Evolutionary conservation across 192 early-diverging fungal genomes (phyloP), one percentile per base, ranked within the genome.

Genomic region (Allomyces arbusculus): DNA sequence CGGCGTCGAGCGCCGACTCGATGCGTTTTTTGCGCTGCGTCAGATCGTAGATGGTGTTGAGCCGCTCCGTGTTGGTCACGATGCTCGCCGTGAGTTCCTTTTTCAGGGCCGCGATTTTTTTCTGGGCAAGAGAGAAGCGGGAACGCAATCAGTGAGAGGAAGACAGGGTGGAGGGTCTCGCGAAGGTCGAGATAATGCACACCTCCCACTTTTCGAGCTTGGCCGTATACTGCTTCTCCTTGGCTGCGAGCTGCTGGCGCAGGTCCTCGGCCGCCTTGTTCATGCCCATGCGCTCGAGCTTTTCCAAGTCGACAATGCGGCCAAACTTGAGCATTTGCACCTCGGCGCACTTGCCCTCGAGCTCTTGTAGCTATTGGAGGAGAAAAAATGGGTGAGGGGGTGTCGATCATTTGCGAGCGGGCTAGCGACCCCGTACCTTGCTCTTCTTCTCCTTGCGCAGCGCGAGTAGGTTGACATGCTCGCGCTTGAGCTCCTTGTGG

Each of bases 281-380:
- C 22, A 82, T 77, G 3, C 82, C 81, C 70, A 84, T 75, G 25
- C 77, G 63, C 63, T 84, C 83, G 23, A 84, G 72, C 68, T 80
- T 82, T 66, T 84, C 83, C 16, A 84, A 69, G 67, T 84, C 83
- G 25, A 84, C 77, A 16, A 76, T 79, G 64, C 79, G 74, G 7
- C 83, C 83, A 70, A 84, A 84, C 68, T 84, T 84, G 43, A 84
- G 77, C 80, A 83, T 84, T 69, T 84, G 83, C 11, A 83, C 83
- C 65, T 84, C 81, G 10, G 61, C 63, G 26, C 79, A 75, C 4
- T 76, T 74, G 10, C 65, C 74, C 24, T 76, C 75, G 14, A 84
- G 70, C 19, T 81, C 83, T 25, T 71, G 72, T 23, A 82, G 71
- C 77, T 78, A 62, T 14, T 24, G 23, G 11, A 16, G 8, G 10